These are phyloP conservation scores for Fraxinus velutina DNA, from an alignment of 305 asterid species.

Conservation along the genomic window DNA sequence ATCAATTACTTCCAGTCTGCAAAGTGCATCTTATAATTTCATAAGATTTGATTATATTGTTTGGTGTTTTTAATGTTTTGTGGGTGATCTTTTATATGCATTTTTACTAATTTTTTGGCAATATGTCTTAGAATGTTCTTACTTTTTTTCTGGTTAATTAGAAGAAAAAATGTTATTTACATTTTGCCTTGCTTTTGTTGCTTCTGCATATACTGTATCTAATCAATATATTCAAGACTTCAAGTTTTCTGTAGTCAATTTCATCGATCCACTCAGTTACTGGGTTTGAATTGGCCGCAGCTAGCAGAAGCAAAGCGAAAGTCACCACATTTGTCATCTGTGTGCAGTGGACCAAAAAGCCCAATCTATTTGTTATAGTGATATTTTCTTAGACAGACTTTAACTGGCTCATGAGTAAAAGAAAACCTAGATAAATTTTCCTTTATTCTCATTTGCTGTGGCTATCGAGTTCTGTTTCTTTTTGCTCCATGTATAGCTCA, in stretches of 20 bases:
- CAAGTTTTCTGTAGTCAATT: background rate
- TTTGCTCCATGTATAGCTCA: background rate
- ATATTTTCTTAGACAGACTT: background rate
- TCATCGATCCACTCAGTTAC: background rate
- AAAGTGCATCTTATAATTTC: background rate
- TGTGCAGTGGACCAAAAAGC: background rate
- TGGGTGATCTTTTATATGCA: background rate
- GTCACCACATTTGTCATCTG: background rate
- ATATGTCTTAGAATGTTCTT: background rate
- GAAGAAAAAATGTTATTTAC: background rate
- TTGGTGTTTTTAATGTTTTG: background rate
- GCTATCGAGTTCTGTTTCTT: background rate
- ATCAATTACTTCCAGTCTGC: background rate
- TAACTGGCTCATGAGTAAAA: background rate
- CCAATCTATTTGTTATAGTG: background rate
- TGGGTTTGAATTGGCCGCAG: background rate
- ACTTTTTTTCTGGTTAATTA: background rate
- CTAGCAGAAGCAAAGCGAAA: background rate
- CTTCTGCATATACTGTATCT: background rate
- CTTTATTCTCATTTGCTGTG: background rate
- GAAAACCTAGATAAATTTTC: background rate
- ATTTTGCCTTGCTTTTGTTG: background rate
- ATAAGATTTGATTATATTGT: background rate
- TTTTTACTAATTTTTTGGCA: background rate
- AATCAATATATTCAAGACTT: background rate